phyloP scores from a whole-genome alignment of 345 rosid genomes.

The Euphorbia lathyris region DNA sequence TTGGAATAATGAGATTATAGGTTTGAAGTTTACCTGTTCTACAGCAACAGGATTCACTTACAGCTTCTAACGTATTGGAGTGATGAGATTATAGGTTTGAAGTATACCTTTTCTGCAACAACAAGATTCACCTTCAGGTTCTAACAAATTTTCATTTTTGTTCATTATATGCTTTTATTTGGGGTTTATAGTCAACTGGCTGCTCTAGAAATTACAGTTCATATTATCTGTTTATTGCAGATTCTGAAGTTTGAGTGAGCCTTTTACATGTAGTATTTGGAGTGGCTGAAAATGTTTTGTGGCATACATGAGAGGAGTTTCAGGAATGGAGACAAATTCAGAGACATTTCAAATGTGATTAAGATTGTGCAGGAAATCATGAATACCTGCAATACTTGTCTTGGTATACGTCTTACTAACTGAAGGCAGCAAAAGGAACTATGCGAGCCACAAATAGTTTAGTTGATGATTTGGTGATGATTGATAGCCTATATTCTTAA shows the following conservation, averaged over 20 bases:
- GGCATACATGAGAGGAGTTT: constrained; percentile 12
- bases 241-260: constrained; percentile 32
- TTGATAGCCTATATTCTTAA: constrained; percentile 19
- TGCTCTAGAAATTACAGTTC: constrained; percentile 2
- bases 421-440: constrained; percentile 11
- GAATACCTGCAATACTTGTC: constrained; percentile 18
- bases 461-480: constrained; percentile 18
- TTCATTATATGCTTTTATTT: constrained; percentile 4
- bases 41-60: not conserved
- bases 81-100: constrained; percentile 17
- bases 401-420: constrained; percentile 4
- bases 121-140: not conserved
- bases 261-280: constrained; percentile 3
- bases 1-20: constrained; percentile 14
- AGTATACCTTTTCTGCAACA: constrained; percentile 5
- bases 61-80: constrained; percentile 2
- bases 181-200: not conserved
- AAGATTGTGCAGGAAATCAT: constrained; percentile 14
- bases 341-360: constrained; percentile 2
- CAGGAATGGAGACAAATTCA: constrained; percentile 8
- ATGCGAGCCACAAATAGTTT: not conserved
- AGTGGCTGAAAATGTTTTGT: constrained; percentile 16
- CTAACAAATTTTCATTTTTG: not conserved
- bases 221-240: constrained; percentile 20
- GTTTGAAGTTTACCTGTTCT: constrained; percentile 14